Base-by-base conservation (phyloP, 108 stramenopile genomes). In the Stephanodiscus triporus region DNA sequence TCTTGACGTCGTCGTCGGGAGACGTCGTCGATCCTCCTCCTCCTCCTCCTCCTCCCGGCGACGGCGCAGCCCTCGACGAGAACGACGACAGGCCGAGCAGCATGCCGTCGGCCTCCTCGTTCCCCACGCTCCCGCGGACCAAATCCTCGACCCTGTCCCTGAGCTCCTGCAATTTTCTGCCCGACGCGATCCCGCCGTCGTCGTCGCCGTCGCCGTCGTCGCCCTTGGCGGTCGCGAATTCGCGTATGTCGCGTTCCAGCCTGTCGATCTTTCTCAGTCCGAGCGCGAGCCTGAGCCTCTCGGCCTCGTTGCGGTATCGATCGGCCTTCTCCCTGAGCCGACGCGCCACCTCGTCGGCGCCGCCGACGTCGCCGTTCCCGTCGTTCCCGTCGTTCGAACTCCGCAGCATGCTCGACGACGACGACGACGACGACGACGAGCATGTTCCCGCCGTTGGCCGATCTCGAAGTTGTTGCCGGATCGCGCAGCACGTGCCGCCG, bases 251-350 rank as follows among this genome's bases (percentile, higher is more conserved):
- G 16, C 51, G 23, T 27, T 68, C 57, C 27, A 79, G 30, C 0
- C 58, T 62, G 2, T 79, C 78, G 40, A 79, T 79, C 38, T 62
- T 72, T 48, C 59, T 61, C 29, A 79, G 29, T 6, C 71, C 71
- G 1, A 79, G 66, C 0, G 64, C 34, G 26, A 79, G 50, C n/a
- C 65, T 58, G 13, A 79, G 23, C 32, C 73, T 68, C 42, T 79
- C 72, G 0, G 78, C 78, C 14, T 79, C 78, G 27, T 55, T 59
- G 0, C 78, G 60, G 37, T 72, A 79, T 32, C 63, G 47, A 0
- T 47, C 23, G 50, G 78, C 78, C 68, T 85, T 85, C 24, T 85
- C 70, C 71, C 63, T 59, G 14, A 85, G 70, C 30, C 71, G 80
- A 24, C 67, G 36, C 11, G 81, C 63, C 26, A 79, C 83, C 6